These are phyloP conservation scores for Cordyceps tenuipes DNA, from an alignment of 2,329 filamentous ascomycete species.

Conservation along the genomic window DNA sequence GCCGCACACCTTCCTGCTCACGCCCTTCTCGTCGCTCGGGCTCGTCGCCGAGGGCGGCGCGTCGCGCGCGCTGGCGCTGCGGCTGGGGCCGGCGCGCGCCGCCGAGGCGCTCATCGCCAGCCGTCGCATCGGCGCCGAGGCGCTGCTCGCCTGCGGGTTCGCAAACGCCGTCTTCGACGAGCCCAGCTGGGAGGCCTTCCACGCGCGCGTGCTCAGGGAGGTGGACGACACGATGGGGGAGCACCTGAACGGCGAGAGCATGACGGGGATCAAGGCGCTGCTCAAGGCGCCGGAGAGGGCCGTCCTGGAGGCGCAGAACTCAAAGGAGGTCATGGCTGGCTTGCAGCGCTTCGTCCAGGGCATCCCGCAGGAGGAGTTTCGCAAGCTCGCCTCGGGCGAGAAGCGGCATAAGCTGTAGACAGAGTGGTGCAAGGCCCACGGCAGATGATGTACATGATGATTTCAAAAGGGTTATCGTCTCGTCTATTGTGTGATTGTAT, in stretches of 20 bases:
- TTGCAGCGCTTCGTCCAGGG: conserved; percentile 72
- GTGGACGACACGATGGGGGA: conserved; percentile 71
- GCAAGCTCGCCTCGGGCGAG: conserved; percentile 73
- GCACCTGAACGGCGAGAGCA: conserved; percentile 70
- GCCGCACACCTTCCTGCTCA: conserved; percentile 76
- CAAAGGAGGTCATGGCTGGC: conserved; percentile 77
- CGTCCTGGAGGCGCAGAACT: conserved; percentile 65
- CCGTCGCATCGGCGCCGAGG: no score
- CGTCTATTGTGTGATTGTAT: neutral
- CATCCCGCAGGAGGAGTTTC: conserved; percentile 81
- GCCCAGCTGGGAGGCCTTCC: conserved; percentile 61
- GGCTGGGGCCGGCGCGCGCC: conserved; percentile 69
- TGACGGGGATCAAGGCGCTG: conserved; percentile 78
- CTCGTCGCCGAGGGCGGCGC: conserved; percentile 85
- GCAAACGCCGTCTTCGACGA: conserved; percentile 73
- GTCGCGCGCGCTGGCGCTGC: conserved; percentile 66
- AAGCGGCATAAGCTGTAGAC: conserved; percentile 86
- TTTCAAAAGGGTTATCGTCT: neutral
- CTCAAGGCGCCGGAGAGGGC: conserved; percentile 68
- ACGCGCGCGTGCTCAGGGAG: conserved; percentile 64
- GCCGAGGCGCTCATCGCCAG: no score
- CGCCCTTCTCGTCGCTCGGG: conserved; percentile 83
- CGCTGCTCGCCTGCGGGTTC: conserved; percentile 69
- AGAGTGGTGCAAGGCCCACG: neutral
- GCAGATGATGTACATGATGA: neutral